Evolutionary conservation across 257 asterid genomes (phyloP).

Genomic region (Knoxia roxburghii): DNA sequence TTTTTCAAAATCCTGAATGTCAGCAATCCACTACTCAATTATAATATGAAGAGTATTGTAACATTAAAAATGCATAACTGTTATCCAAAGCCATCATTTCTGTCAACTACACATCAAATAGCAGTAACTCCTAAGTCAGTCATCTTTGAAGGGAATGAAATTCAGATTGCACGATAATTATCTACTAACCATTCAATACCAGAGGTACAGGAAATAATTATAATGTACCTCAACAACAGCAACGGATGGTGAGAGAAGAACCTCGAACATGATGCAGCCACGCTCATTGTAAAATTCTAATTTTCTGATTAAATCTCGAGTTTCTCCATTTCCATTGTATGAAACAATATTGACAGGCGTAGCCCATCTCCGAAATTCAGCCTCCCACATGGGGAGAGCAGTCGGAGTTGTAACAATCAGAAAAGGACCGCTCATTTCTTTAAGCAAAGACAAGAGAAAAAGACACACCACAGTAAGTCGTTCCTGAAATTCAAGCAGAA

Average conservation of each 20-base stretch:
- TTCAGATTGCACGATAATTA: not conserved
- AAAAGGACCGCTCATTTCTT: constrained; percentile 17
- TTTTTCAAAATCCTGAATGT: constrained; percentile 20
- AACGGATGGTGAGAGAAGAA: constrained; percentile 22
- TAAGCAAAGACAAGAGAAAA: constrained; percentile 23
- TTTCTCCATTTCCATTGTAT: constrained; percentile 26
- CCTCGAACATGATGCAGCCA: constrained; percentile 31
- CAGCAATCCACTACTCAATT: not conserved
- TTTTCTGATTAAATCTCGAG: constrained; percentile 18
- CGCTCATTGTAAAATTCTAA: constrained; percentile 23
- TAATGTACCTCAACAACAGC: constrained; percentile 27
- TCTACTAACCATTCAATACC: not conserved
- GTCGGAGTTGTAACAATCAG: constrained; percentile 24
- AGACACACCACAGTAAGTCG: constrained; percentile 19
- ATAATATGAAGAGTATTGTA: not conserved
- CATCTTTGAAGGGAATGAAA: not conserved
- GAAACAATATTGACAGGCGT: constrained; percentile 15
- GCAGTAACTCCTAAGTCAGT: not conserved
- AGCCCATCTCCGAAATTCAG: constrained; percentile 25
- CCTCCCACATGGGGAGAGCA: constrained; percentile 29
- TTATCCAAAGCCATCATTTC: not conserved
- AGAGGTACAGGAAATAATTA: constrained; percentile 4
- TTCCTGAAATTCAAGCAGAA: constrained; percentile 20
- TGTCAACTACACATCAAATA: not conserved
- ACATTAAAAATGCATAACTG: not conserved